Percentiles rank a stretch among this genome's conserved stretches.
phyloP scores from a whole-genome alignment of 192 early-diverging fungal genomes.

The Neocallimastix lanati region DNA sequence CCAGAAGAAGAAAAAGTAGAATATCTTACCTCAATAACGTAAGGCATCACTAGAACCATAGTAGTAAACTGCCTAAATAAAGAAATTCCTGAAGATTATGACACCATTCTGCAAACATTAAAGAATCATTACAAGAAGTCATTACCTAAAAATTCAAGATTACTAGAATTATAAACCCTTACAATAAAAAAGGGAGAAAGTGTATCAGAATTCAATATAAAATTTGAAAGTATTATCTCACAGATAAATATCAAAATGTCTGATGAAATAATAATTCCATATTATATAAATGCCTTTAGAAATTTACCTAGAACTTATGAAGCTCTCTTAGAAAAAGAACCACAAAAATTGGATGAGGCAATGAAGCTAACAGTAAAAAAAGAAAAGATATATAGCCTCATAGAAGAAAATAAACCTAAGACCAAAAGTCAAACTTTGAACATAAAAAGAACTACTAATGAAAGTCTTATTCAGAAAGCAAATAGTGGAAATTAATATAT shows the following conservation, averaged over 20 bases:
- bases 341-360: background rate
- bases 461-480: no score
- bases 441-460: no score
- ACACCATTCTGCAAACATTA: background rate
- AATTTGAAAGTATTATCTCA: background rate
- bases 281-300: background rate
- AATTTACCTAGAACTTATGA: background rate
- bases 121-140: background rate
- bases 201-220: background rate
- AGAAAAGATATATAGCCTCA: no score
- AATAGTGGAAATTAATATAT: no score
- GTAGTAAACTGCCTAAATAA: no score
- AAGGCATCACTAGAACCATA: no score
- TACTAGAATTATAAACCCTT: background rate
- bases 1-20: no score
- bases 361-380: background rate
- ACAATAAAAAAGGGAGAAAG: background rate
- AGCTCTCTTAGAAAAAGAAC: background rate
- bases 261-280: background rate
- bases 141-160: background rate
- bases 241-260: background rate
- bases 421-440: no score
- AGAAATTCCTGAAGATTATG: no score
- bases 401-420: no score
- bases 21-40: no score